A percentile compares a stretch with the other conserved stretches of the same genome.
Evolutionary conservation across 306 rosid genomes (phyloP).

Genomic region (Malus fusca): DNA sequence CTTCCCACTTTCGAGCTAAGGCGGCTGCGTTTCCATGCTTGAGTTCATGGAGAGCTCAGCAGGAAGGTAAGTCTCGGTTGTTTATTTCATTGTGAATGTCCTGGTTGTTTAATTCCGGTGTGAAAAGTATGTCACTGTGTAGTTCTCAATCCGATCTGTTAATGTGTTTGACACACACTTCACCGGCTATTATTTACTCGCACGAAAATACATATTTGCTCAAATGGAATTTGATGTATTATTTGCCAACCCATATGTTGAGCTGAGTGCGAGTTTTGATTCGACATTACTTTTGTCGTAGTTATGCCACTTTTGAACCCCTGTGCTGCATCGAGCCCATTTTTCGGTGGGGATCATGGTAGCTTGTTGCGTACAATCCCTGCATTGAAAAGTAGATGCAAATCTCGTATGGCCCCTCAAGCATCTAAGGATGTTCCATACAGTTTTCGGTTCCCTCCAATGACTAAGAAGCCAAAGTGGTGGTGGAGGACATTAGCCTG

Average conservation of each 20-base stretch:
- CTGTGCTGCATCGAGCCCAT: conserved; percentile 45
- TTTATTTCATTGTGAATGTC: conserved; percentile 19
- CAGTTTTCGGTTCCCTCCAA: conserved; percentile 79
- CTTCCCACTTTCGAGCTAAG: conserved; percentile 31
- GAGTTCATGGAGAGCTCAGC: conserved; percentile 30
- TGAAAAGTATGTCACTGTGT: neutral
- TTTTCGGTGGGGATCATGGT: conserved; percentile 48
- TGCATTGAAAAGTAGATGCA: conserved; percentile 29
- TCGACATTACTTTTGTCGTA: conserved; percentile 9
- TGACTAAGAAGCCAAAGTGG: conserved; percentile 88
- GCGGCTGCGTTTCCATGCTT: conserved; percentile 31
- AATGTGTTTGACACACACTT: neutral
- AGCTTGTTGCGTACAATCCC: conserved; percentile 43
- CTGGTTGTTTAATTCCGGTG: neutral
- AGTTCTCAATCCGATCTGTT: neutral
- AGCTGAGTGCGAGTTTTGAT: neutral
- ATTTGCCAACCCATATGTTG: neutral
- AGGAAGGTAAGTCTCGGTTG: conserved; percentile 24
- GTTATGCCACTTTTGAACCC: conserved; percentile 42
- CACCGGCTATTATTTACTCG: too few relatives aligned
- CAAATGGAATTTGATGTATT: neutral
- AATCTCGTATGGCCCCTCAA: conserved; percentile 31
- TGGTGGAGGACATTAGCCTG: conserved; percentile 94
- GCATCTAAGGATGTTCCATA: conserved; percentile 76
- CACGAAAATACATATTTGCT: neutral